Conservation (phyloP, 371 early-diverging fungal genomes). For the Mortierella sp. region DNA sequence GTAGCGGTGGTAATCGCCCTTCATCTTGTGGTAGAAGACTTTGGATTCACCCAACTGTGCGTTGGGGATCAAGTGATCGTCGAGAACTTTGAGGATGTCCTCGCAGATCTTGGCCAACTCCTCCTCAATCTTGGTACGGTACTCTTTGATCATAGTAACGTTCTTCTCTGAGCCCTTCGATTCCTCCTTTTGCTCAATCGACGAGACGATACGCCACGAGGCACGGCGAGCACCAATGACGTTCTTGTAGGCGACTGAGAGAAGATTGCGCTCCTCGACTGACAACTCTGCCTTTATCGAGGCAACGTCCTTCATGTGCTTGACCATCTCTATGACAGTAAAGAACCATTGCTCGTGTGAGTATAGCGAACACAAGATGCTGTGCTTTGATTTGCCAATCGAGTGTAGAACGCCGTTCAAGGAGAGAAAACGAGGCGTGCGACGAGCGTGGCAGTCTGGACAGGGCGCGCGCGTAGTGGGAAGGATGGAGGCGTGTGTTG, state of each 20-base stretch:
- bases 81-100: constrained; percentile 94
- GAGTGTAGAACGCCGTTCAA: too few species aligned
- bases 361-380: too few species aligned
- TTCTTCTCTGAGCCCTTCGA: constrained; percentile 88
- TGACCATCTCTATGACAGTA: constrained; percentile 86
- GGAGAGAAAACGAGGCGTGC: too few species aligned
- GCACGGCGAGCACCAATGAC: constrained; percentile 99
- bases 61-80: constrained; percentile 87
- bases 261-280: constrained; percentile 98
- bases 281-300: constrained; percentile 81
- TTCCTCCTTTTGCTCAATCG: constrained; percentile 98
- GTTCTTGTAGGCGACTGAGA: constrained; percentile 99
- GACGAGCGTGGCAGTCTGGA: too few species aligned
- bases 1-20: constrained; percentile 99
- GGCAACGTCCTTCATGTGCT: constrained; percentile 91
- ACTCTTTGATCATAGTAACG: constrained; percentile 89
- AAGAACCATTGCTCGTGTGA: too few species aligned
- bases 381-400: too few species aligned
- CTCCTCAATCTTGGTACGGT: constrained; percentile 92
- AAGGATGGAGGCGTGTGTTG: too few species aligned
- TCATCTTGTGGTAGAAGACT: constrained; percentile 99
- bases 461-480: too few species aligned
- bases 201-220: constrained; percentile 99
- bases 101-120: constrained; percentile 96
- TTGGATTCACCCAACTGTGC: constrained; percentile 94